A percentile compares a stretch with the other conserved stretches of the same genome.
phyloP scores from a whole-genome alignment of 75 land plant species.

The Sequoia sempervirens region DNA sequence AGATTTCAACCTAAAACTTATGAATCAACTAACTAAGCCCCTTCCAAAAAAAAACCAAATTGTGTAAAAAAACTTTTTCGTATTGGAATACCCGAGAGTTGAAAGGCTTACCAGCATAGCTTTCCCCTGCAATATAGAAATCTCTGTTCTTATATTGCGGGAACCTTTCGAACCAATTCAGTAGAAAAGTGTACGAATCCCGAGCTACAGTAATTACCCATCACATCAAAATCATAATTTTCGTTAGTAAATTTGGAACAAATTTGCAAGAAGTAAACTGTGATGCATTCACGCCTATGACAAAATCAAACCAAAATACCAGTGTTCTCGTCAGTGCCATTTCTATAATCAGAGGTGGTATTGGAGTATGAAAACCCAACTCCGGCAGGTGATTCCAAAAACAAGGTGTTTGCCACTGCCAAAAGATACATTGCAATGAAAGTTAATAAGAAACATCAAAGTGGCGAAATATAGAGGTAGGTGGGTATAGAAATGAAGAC shows the following conservation, averaged over 20 bases:
- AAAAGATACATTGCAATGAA: background rate
- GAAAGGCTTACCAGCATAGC: conserved; percentile 63
- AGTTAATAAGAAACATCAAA: too few species aligned
- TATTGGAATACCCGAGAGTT: too few species aligned
- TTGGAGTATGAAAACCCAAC: background rate
- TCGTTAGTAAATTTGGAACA: background rate
- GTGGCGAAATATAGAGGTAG: background rate
- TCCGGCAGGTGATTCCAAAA: background rate
- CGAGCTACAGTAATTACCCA: conserved; percentile 28
- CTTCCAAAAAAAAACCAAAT: too few species aligned
- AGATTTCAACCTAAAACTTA: too few species aligned
- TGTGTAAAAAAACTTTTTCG: too few species aligned
- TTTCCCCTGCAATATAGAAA: conserved; percentile 77
- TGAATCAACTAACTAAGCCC: too few species aligned
- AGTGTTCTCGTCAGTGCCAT: background rate
- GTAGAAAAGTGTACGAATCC: conserved; percentile 53
- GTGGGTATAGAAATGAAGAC: conserved; percentile 12
- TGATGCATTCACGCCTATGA: background rate
- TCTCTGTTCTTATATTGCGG: conserved; percentile 52
- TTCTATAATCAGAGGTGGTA: background rate
- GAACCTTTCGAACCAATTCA: conserved; percentile 70
- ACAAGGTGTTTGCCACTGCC: background rate
- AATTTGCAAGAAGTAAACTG: background rate
- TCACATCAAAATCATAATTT: background rate
- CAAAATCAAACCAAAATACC: background rate